phyloP scores from a whole-genome alignment of 179 eudicot genomes.

The Corrigiola litoralis region DNA sequence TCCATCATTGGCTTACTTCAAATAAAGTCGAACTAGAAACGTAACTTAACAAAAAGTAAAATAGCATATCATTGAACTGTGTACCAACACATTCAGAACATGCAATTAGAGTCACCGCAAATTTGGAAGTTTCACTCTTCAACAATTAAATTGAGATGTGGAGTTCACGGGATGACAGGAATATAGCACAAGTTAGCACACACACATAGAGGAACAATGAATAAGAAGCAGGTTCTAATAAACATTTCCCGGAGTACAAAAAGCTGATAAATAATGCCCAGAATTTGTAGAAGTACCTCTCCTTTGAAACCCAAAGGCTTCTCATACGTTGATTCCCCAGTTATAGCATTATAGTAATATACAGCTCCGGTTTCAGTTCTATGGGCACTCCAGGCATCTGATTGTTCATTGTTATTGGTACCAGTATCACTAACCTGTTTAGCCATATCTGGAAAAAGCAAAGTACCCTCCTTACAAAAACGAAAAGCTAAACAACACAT shows the following conservation, averaged over 20 bases:
- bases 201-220: too few relatives aligned
- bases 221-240: too few relatives aligned
- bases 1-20: neutral
- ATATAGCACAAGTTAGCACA: too few relatives aligned
- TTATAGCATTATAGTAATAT: conserved; percentile 83
- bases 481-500: neutral
- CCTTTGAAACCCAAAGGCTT: conserved; percentile 77
- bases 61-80: neutral
- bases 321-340: conserved; percentile 88
- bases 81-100: neutral
- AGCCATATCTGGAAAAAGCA: conserved; percentile 37
- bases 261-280: neutral
- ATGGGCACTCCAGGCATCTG: conserved; percentile 93
- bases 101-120: neutral
- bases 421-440: conserved; percentile 36
- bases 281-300: conserved; percentile 48
- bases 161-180: too few relatives aligned
- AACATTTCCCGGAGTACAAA: neutral
- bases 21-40: neutral
- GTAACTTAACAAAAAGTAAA: neutral
- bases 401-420: conserved; percentile 34
- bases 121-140: neutral
- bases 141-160: neutral
- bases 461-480: neutral
- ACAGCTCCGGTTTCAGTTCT: conserved; percentile 76